Evolutionary conservation across 2,329 filamentous ascomycete genomes (phyloP).

Genomic region (Diplodia sapinea): DNA sequence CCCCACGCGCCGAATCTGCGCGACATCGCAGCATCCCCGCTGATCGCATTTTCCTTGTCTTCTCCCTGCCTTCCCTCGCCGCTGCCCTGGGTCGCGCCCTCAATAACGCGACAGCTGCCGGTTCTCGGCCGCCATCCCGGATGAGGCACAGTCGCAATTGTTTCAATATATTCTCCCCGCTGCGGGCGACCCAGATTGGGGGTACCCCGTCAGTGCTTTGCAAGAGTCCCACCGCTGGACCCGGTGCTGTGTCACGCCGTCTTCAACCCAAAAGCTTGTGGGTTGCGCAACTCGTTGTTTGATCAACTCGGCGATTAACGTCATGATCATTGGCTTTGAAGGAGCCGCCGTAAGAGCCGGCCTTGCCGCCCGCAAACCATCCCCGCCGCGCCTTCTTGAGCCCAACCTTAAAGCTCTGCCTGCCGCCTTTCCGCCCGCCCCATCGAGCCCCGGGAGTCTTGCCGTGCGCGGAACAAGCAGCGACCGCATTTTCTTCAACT

Average conservation of each 20-base stretch:
- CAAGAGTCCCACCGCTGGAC: background rate
- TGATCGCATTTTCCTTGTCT: slow-evolving; percentile 18
- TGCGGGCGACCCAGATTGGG: background rate
- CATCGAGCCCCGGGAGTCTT: background rate
- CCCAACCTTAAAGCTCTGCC: background rate
- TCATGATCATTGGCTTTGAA: background rate
- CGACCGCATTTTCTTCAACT: background rate
- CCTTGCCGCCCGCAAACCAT: background rate
- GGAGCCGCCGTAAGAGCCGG: background rate
- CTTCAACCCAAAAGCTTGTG: background rate
- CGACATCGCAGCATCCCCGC: slow-evolving; percentile 8
- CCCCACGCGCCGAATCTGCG: background rate
- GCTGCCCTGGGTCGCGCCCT: background rate
- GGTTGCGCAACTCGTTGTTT: background rate
- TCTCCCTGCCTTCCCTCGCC: background rate
- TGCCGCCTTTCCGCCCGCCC: background rate
- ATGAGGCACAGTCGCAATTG: background rate
- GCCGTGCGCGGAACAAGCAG: background rate
- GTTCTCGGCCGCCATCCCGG: slow-evolving; percentile 5
- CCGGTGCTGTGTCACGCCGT: background rate
- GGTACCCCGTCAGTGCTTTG: background rate
- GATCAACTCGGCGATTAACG: background rate
- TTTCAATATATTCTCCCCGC: slow-evolving; percentile 11
- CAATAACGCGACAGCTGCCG: background rate
- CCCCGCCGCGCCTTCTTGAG: too few relatives aligned